Conservation (phyloP, 805 yeast species). For the Candida yuanshanica region DNA sequence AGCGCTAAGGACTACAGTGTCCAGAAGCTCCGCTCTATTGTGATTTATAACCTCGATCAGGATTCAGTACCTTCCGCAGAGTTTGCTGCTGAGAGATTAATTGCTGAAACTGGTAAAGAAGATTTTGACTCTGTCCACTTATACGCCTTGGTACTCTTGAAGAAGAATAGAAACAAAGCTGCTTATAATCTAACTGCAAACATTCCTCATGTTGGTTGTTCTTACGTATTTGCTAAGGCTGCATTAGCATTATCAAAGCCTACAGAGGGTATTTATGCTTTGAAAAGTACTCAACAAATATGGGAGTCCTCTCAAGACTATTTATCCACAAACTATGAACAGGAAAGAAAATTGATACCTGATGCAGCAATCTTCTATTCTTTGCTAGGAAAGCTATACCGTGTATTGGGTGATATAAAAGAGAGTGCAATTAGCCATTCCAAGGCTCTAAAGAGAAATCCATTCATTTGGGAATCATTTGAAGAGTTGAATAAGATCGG, state of each 20-base stretch:
- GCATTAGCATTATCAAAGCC: constrained; percentile 50
- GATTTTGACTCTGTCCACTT: constrained; percentile 60
- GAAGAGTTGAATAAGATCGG: constrained; percentile 70
- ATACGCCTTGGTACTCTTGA: constrained; percentile 60
- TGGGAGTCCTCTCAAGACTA: constrained; percentile 27
- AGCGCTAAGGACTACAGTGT: constrained; percentile 22
- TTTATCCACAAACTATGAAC: constrained; percentile 32
- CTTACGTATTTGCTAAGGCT: constrained; percentile 66
- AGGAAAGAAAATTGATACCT: constrained; percentile 38
- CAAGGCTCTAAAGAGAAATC: constrained; percentile 66
- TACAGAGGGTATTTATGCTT: constrained; percentile 56
- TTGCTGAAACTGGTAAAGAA: constrained; percentile 44
- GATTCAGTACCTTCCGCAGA: constrained; percentile 72
- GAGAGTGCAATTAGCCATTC: constrained; percentile 65
- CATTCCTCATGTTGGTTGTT: constrained; percentile 62
- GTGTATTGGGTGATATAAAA: constrained; percentile 50
- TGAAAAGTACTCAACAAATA: constrained; percentile 31
- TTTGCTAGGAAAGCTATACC: constrained; percentile 64
- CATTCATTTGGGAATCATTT: constrained; percentile 82
- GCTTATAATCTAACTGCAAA: constrained; percentile 50
- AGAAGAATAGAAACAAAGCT: constrained; percentile 52
- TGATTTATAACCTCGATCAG: constrained; percentile 68
- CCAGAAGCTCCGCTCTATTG: constrained; percentile 46
- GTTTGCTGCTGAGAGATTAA: constrained; percentile 76
- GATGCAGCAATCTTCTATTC: constrained; percentile 65